Evolutionary conservation across 2,329 filamentous ascomycete genomes (phyloP), one percentile per base, ranked within the genome.

Genomic region (Colletotrichum sansevieriae): DNA sequence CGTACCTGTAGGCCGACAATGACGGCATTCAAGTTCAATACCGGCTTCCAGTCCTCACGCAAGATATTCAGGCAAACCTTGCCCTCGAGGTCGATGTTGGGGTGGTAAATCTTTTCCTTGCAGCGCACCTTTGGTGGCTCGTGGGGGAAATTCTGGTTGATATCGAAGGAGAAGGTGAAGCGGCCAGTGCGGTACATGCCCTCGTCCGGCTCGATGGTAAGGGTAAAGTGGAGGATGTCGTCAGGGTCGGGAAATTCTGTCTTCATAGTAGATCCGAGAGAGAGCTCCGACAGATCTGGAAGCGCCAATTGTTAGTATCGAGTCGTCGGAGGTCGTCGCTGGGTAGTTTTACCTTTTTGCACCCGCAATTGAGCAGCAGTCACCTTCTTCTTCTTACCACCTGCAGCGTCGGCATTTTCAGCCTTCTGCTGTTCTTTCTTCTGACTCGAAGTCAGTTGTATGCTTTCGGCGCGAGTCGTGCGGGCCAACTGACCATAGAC

Each of bases 61-160:
- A 99, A 82, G 75, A 99, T 99, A 80, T 99, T 99, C 76, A 99
- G 83, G 84, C 96, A 99, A 71, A 99, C 95, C 78, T 99, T 99
- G 74, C 96, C 96, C 79, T 98, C 94, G 46, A 97, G 87, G 77
- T 99, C 96, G 78, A 99, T 99, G 81, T 99, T 99, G 6, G 96
- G 96, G 79, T 99, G 96, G 83, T 99, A 99, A 75, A 99, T 98
- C 86, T 97, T 98, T 82, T 99, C 93, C 74, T 91, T 92, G 83
- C 96, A 98, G 77, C 93, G 96, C 74, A 99, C 96, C 83, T 98
- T 98, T 20, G 96, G 96, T 71, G 96, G 95, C 79, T 98, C 95
- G 83, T 98, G 96, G 0, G 96, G 96, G 82, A 97, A 99, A 83
- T 92, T 96, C 78, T 95, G 92, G 81, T 93, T 94, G 83, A 99